phyloP scores from a whole-genome alignment of 805 yeast species.

The Cyberlindnera saturnus region DNA sequence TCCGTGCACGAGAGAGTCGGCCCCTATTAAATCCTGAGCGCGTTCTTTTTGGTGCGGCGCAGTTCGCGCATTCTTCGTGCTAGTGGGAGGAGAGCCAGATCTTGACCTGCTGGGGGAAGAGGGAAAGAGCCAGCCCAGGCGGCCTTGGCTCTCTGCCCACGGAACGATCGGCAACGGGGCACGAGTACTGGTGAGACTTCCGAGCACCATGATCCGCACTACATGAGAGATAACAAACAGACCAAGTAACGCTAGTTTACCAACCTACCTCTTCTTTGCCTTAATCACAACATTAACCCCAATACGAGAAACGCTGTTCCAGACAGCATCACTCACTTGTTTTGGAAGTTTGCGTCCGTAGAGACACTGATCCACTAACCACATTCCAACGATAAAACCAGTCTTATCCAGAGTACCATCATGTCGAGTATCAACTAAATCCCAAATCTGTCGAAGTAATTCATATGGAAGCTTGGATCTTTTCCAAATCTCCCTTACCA shows the following conservation, averaged over 20 bases:
- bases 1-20: no score
- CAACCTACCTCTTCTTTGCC: slow-evolving; percentile 14
- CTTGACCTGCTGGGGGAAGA: no score
- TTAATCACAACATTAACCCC: slow-evolving; percentile 30
- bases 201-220: no score
- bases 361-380: slow-evolving; percentile 94
- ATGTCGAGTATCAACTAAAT: slow-evolving; percentile 55
- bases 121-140: no score
- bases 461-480: slow-evolving; percentile 68
- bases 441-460: slow-evolving; percentile 58
- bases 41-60: no score
- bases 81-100: no score
- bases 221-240: no score
- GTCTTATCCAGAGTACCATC: slow-evolving; percentile 76
- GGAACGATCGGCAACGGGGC: no score
- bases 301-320: slow-evolving; percentile 67
- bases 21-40: no score
- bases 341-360: slow-evolving; percentile 89
- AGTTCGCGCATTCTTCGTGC: no score
- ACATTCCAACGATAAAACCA: slow-evolving; percentile 93
- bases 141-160: no score
- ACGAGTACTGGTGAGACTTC: no score
- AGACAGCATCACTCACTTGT: slow-evolving; percentile 57
- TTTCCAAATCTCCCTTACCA: slow-evolving; percentile 75
- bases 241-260: neutral